Evolutionary conservation across 495 filamentous ascomycete genomes (phyloP), one percentile per base, ranked within the genome.

Genomic region (Penicillium alfredii): DNA sequence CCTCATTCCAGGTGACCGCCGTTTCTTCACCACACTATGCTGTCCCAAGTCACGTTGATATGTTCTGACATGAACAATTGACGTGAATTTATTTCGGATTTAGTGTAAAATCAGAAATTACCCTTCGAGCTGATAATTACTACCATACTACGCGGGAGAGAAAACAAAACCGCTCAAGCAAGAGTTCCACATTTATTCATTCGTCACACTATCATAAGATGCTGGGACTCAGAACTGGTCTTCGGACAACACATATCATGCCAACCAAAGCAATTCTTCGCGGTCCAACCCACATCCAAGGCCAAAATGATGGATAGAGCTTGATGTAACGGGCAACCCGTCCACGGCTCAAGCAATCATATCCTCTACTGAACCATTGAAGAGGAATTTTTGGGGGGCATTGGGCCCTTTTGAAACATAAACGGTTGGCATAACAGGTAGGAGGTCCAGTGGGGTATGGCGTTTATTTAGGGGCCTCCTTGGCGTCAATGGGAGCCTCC

Each of bases 401-500:
- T 30, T 38, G 42, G 45, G 40, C 57, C 51, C 39, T 51, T 47
- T 48, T 53, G 49, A 50, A 51, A 62, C 47, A 43, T 47, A 52
- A n/a, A 56, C 36, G 56, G 54, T 48, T 56, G 55, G 52, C 56
- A 56, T 54, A 54, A 56, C 35, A 57, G 28, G 55, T 52, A 44
- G 43, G 34, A 53, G 19, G 47, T 47, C 47, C 55, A 43, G 45
- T 34, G 23, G 11, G 44, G 29, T 27, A 51, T 40, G 38, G 45
- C 51, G 42, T 55, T 69, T 61, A 55, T 58, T 58, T 62, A 58
- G 55, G 82, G 58, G 84, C 83, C 69, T 97, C 90, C 78, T 98
- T 95, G 69, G 81, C 82, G 61, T 95, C 88, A 58, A 95, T 85
- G 49, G 80, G 85, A 47, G 76, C 74, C 77, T 96, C 87, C 67